Evolutionary conservation across 1,139 yeast genomes (phyloP).

Genomic region (Groenewaldozyma sp.): DNA sequence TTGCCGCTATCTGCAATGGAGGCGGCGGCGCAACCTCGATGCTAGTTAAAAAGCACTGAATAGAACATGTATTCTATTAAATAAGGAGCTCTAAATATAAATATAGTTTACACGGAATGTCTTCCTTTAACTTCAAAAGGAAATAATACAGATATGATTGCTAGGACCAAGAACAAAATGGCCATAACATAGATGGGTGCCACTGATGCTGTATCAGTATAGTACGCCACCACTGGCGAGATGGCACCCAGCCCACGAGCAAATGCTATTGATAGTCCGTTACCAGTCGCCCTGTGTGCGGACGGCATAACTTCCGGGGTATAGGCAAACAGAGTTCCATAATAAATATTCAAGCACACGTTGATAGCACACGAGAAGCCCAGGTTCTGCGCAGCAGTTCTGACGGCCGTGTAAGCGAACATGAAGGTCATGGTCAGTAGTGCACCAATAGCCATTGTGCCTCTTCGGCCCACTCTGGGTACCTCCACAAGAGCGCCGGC

Average conservation of each 20-base stretch:
- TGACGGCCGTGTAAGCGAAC: constrained; percentile 50
- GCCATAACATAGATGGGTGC: constrained; percentile 55
- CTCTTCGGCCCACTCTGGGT: constrained; percentile 48
- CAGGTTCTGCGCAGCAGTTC: constrained; percentile 41
- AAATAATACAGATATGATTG: constrained; percentile 35
- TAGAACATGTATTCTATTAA: not conserved
- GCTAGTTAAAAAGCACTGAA: constrained; percentile 43
- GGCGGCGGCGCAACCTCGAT: constrained; percentile 93
- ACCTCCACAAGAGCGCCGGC: constrained; percentile 37
- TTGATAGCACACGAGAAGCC: constrained; percentile 46
- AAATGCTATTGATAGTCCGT: constrained; percentile 40
- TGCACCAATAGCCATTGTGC: constrained; percentile 49
- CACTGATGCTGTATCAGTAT: constrained; percentile 34
- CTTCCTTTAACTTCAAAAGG: constrained; percentile 36
- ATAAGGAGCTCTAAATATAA: not conserved
- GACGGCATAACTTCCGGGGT: constrained; percentile 55
- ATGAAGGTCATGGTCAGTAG: constrained; percentile 46
- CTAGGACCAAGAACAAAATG: constrained; percentile 39
- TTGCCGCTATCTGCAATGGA: constrained; percentile 92
- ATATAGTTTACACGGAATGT: constrained; percentile 12
- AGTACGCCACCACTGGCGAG: constrained; percentile 47
- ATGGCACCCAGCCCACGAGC: constrained; percentile 42
- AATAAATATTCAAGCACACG: constrained; percentile 43
- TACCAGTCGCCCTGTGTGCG: constrained; percentile 47
- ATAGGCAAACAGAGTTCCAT: constrained; percentile 47